Base-by-base conservation (phyloP, 2,329 filamentous ascomycete species). In the Didymella pinodella region DNA sequence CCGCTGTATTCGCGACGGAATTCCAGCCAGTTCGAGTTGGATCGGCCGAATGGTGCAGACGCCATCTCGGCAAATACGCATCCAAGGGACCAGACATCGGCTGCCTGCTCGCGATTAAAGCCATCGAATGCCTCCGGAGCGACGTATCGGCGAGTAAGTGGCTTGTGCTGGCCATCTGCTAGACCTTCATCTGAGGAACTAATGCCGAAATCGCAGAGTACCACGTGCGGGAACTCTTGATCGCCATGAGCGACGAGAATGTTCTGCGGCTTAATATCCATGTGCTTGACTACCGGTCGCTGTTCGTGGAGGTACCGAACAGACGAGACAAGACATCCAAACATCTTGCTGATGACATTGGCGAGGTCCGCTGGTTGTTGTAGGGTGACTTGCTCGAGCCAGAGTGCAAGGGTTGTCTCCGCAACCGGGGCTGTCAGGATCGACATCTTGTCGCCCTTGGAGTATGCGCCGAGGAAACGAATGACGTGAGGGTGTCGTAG, bases 11-110 rank as follows among this genome's bases (percentile, higher is more conserved):
- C 61, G 36, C 67, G 63, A 48, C 67, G 72, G 62, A 76, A 72
- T 2, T 57, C 52, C 11, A 60, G 55, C 71, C 71, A 75, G 47
- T 61, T 53, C 7, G 54, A 41, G 38, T 72, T 72, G 46, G 62
- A 57, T 48, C 67, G 63, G 40, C 64, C 57, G 26, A 73, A 70
- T 7, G 71, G 58, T 32, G 68, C 62, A 25, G 67, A 65, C 26
- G 92, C 92, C 94, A 99, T 98, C 78, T 99, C 95, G 31, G 97
- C 85, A 65, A 99, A 92, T 41, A 99, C 95, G 74, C 95, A 99
- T 51, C 95, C 94, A 12, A 99, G 85, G 18, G 93, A 97, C 95
- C 95, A 99, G 59, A 98, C 90, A 73, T 99, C 94, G 7, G 76
- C 70, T n/a, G 72, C 68, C 58, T 68, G 63, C 29, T 70, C 70